Conservation (phyloP, 495 filamentous ascomycete species). For the Daldinia grandis region DNA sequence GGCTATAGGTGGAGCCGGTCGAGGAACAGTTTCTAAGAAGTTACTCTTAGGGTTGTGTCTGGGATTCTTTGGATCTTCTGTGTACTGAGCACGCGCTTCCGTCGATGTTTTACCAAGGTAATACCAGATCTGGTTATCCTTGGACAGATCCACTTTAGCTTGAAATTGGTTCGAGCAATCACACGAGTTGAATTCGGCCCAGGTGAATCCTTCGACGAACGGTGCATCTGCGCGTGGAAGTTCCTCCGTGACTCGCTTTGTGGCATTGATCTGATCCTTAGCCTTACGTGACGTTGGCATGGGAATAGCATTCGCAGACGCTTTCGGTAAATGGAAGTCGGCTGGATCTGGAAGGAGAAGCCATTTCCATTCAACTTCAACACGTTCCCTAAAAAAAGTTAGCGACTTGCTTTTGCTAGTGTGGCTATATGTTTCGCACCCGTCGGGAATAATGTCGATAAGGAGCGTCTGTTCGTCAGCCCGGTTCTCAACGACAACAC, state of each 20-base stretch:
- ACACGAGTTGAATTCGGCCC: slow-evolving; percentile 82
- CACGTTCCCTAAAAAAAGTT: slow-evolving; percentile 55
- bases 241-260: slow-evolving; percentile 64
- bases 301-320: slow-evolving; percentile 65
- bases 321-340: slow-evolving; percentile 69
- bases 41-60: slow-evolving; percentile 65
- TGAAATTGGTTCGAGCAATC: slow-evolving; percentile 49
- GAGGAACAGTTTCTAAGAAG: slow-evolving; percentile 69
- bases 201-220: slow-evolving; percentile 73
- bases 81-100: slow-evolving; percentile 91
- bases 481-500: slow-evolving; percentile 86
- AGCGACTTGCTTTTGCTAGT: slow-evolving; percentile 27
- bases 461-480: slow-evolving; percentile 76
- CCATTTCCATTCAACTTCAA: slow-evolving; percentile 83
- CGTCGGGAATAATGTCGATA: slow-evolving; percentile 85
- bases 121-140: slow-evolving; percentile 82
- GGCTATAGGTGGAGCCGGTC: slow-evolving; percentile 50
- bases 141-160: slow-evolving; percentile 70
- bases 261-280: slow-evolving; percentile 65
- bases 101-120: slow-evolving; percentile 89
- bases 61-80: slow-evolving; percentile 72
- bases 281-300: slow-evolving; percentile 64
- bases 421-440: slow-evolving; percentile 63
- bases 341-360: slow-evolving; percentile 71
- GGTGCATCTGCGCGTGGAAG: slow-evolving; percentile 72